Evolutionary conservation across 2,329 filamentous ascomycete species (phyloP).

Genomic region (Sarocladiaceae sp.): DNA sequence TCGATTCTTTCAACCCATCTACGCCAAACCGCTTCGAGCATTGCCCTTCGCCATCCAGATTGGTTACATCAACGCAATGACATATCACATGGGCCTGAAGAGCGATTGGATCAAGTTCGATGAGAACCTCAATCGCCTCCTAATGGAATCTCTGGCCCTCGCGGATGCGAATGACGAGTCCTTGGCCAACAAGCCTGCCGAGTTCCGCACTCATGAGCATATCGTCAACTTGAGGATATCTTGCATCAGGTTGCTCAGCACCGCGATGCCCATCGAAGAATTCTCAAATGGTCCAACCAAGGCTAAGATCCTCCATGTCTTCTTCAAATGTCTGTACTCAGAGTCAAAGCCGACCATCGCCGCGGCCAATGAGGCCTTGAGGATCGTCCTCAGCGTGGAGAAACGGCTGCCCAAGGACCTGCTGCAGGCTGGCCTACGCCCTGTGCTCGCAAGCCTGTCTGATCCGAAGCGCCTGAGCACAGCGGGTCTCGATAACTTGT

Average conservation of each 20-base stretch:
- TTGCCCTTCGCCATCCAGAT: constrained; percentile 94
- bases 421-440: constrained; percentile 86
- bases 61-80: constrained; percentile 96
- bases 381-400: constrained; percentile 80
- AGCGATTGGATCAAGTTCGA: constrained; percentile 88
- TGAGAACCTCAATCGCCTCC: constrained; percentile 80
- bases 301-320: constrained; percentile 80
- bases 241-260: constrained; percentile 88
- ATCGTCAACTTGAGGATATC: constrained; percentile 90
- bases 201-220: constrained; percentile 92
- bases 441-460: constrained; percentile 94
- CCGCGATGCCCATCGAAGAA: constrained; percentile 88
- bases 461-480: constrained; percentile 88
- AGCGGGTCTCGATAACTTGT: constrained; percentile 85
- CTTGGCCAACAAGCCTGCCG: constrained; percentile 84
- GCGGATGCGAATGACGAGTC: constrained; percentile 94
- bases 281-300: constrained; percentile 71
- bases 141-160: constrained; percentile 90
- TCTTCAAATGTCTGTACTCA: constrained; percentile 96
- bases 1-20: constrained; percentile 83
- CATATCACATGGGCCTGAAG: constrained; percentile 87
- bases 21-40: constrained; percentile 88
- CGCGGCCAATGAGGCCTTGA: constrained; percentile 86
- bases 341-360: constrained; percentile 90
- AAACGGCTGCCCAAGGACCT: constrained; percentile 94